These are phyloP conservation scores for Thermoascus crustaceus DNA, from an alignment of 2,329 filamentous ascomycete species.

Conservation along the genomic window DNA sequence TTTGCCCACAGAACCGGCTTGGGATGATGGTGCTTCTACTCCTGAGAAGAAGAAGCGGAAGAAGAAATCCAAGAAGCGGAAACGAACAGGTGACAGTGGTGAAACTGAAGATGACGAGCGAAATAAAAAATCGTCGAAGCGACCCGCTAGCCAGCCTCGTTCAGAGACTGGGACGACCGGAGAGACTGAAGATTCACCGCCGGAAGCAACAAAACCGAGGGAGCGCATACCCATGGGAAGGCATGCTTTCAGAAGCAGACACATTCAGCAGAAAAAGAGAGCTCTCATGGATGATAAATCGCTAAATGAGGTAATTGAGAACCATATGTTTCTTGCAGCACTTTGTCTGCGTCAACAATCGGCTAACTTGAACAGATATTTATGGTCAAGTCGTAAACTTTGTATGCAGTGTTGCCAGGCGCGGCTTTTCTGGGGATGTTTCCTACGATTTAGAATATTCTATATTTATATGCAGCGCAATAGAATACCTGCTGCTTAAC, in stretches of 20 bases:
- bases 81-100: constrained; percentile 21
- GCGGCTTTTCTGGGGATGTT: too few relatives aligned
- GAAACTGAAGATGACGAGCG: constrained; percentile 17
- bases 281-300: constrained; percentile 74
- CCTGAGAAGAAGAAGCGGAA: constrained; percentile 8
- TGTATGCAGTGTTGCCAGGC: too few relatives aligned
- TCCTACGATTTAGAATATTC: too few relatives aligned
- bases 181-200: constrained; percentile 35
- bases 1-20: too few relatives aligned
- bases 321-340: constrained; percentile 2
- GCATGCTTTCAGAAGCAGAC: constrained; percentile 67
- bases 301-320: constrained; percentile 65
- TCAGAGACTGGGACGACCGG: constrained; percentile 9
- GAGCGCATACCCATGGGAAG: constrained; percentile 47
- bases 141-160: constrained; percentile 21
- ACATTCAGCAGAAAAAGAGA: constrained; percentile 81
- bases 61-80: constrained; percentile 28
- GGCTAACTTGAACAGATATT: constrained; percentile 25
- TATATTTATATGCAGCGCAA: too few relatives aligned
- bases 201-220: constrained; percentile 40
- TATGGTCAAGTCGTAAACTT: constrained; percentile 23
- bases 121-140: constrained; percentile 14
- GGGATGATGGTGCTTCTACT: too few relatives aligned
- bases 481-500: too few relatives aligned
- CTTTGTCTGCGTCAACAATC: background rate